phyloP scores from a whole-genome alignment of 371 early-diverging fungal species.

The Parasitella parasitica region DNA sequence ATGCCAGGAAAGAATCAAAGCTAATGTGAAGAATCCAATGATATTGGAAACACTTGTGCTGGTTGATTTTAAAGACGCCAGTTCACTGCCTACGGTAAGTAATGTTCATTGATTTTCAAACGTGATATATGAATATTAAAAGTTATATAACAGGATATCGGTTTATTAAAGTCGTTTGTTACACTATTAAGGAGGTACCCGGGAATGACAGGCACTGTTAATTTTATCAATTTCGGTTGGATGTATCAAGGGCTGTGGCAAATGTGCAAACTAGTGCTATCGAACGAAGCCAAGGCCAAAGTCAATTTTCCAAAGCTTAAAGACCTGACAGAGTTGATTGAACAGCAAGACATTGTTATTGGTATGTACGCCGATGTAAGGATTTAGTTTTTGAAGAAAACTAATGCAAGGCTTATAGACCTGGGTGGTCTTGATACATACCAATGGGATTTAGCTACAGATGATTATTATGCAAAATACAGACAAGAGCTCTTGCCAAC shows the following conservation, averaged over 20 bases:
- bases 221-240: constrained; percentile 49
- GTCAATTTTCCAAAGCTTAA: constrained; percentile 35
- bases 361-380: constrained; percentile 13
- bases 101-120: background rate
- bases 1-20: constrained; percentile 19
- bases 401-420: constrained; percentile 4
- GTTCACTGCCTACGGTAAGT: constrained; percentile 34
- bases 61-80: constrained; percentile 42
- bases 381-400: background rate
- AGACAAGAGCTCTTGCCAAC: background rate
- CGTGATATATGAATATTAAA: background rate
- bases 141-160: constrained; percentile 28
- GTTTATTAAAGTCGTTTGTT: constrained; percentile 29
- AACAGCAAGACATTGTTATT: constrained; percentile 24
- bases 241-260: constrained; percentile 54
- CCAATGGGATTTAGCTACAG: constrained; percentile 22
- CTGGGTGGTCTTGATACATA: constrained; percentile 26
- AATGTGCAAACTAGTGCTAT: constrained; percentile 43
- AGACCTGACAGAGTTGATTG: constrained; percentile 26
- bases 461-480: constrained; percentile 16
- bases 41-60: constrained; percentile 34
- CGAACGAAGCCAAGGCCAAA: constrained; percentile 44
- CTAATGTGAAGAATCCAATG: constrained; percentile 15
- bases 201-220: constrained; percentile 35
- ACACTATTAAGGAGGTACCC: constrained; percentile 42